phyloP scores from a whole-genome alignment of 2,329 filamentous ascomycete species.

The Sclerotinia nivalis region DNA sequence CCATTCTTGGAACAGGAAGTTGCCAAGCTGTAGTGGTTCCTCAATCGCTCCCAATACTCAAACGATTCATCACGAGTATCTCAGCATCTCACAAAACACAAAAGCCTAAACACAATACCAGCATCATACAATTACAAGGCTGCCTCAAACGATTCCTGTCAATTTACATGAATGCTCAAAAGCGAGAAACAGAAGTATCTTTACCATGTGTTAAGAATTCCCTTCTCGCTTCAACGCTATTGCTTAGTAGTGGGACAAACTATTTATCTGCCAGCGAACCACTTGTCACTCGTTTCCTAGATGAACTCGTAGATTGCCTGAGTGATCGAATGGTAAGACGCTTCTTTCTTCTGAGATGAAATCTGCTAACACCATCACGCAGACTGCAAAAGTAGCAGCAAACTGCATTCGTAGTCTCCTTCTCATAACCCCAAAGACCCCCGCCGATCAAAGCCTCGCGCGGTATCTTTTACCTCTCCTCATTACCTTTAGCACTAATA shows the following conservation, averaged over 20 bases:
- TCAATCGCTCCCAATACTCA: conserved; percentile 85
- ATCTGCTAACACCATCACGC: conserved; percentile 16
- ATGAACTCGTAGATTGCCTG: conserved; percentile 83
- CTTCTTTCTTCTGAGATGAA: conserved; percentile 3
- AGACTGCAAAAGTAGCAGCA: conserved; percentile 85
- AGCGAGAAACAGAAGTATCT: conserved; percentile 71
- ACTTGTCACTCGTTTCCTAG: conserved; percentile 71
- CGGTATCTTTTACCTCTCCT: conserved; percentile 74
- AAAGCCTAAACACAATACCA: conserved; percentile 43
- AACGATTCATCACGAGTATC: conserved; percentile 82
- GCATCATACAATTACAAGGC: conserved; percentile 66
- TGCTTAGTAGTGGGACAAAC: conserved; percentile 79
- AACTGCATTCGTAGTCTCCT: conserved; percentile 87
- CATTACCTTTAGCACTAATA: conserved; percentile 71
- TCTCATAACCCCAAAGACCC: conserved; percentile 60
- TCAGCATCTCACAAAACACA: conserved; percentile 49
- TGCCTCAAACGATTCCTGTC: conserved; percentile 80
- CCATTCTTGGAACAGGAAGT: conserved; percentile 80
- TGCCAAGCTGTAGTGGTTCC: conserved; percentile 90
- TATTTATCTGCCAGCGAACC: conserved; percentile 73
- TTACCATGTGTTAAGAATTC: conserved; percentile 91
- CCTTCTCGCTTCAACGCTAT: conserved; percentile 81
- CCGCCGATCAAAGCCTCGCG: conserved; percentile 71
- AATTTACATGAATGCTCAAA: conserved; percentile 75
- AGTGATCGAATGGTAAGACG: conserved; percentile 66